Evolutionary conservation across 2,329 filamentous ascomycete species (phyloP).

Genomic region (Colletotrichum sp.): DNA sequence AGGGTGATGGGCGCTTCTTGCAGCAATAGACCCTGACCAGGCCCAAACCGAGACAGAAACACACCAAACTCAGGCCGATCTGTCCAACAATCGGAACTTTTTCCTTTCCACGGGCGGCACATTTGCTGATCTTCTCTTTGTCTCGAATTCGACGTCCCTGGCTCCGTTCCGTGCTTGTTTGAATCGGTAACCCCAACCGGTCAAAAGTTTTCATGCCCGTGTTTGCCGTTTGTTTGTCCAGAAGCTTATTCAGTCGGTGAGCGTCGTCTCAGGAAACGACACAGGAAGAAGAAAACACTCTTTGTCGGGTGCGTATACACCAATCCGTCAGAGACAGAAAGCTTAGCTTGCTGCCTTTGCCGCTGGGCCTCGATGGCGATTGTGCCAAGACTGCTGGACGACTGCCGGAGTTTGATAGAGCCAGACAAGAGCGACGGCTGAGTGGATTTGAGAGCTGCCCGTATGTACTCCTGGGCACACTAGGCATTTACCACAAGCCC

Average conservation of each 20-base stretch:
- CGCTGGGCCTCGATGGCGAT: neutral
- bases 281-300: neutral
- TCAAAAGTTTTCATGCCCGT: neutral
- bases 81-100: neutral
- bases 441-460: neutral
- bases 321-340: neutral
- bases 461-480: neutral
- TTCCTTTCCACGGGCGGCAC: neutral
- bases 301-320: neutral
- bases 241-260: neutral
- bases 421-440: neutral
- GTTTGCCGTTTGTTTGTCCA: neutral
- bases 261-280: neutral
- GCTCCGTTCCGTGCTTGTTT: neutral
- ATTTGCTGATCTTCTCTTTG: slow-evolving; percentile 13
- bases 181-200: neutral
- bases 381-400: neutral
- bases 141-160: slow-evolving; percentile 4
- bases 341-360: neutral
- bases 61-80: neutral
- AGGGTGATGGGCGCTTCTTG: neutral
- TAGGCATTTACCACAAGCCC: neutral
- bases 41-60: neutral
- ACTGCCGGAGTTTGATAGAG: neutral
- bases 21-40: neutral